Evolutionary conservation across 1,284 basidiomycete genomes (phyloP).

Genomic region (Lignosus rhinocerotis): DNA sequence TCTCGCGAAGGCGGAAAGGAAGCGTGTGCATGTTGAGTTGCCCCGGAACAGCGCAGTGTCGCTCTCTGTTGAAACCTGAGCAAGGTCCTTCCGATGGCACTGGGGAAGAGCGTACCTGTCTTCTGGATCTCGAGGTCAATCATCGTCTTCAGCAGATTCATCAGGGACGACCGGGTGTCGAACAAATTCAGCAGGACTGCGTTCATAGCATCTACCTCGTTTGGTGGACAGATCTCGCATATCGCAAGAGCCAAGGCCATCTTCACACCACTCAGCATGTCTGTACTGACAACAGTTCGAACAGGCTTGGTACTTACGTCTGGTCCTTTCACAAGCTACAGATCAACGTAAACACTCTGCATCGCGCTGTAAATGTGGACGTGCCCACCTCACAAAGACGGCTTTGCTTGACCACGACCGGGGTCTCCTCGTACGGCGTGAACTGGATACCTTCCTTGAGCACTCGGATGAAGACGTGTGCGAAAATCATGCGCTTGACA

Average conservation of each 20-base stretch:
- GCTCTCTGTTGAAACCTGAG: constrained; percentile 52
- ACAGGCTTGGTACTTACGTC: constrained; percentile 53
- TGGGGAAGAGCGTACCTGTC: constrained; percentile 50
- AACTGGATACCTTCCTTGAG: constrained; percentile 80
- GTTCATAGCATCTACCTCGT: constrained; percentile 82
- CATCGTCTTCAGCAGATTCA: constrained; percentile 78
- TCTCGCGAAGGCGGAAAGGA: constrained; percentile 83
- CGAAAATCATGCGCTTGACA: constrained; percentile 78
- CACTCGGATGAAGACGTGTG: constrained; percentile 86
- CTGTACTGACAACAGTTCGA: background rate
- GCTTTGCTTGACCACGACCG: constrained; percentile 52
- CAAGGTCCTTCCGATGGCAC: background rate
- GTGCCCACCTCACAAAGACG: constrained; percentile 66
- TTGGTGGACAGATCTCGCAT: constrained; percentile 79
- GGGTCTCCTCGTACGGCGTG: constrained; percentile 56
- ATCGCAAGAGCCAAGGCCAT: constrained; percentile 81
- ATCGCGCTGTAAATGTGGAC: no score
- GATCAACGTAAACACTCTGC: background rate
- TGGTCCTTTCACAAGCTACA: constrained; percentile 69
- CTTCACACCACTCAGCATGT: constrained; percentile 36
- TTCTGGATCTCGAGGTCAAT: constrained; percentile 82
- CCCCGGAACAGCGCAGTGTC: constrained; percentile 83
- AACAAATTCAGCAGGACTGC: constrained; percentile 87
- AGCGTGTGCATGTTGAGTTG: constrained; percentile 83
- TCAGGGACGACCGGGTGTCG: constrained; percentile 73